phyloP scores from a whole-genome alignment of 306 rosid genomes.

The Vigna unguiculata region DNA sequence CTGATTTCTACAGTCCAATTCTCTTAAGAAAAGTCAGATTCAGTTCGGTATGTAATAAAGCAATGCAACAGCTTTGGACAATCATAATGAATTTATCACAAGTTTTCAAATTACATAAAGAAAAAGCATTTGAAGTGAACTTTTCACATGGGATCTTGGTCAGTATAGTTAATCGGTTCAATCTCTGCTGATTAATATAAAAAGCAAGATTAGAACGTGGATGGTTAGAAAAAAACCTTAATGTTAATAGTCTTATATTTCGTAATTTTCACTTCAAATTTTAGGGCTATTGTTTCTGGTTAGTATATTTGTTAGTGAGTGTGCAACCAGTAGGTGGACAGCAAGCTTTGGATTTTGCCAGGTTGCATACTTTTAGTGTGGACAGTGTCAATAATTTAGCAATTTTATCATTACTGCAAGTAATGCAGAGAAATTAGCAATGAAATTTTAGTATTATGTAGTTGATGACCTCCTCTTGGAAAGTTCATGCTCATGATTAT shows the following conservation, averaged over 20 bases:
- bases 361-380: neutral
- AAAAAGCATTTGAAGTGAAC: neutral
- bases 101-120: neutral
- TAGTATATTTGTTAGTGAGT: neutral
- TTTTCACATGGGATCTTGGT: slow-evolving; percentile 12
- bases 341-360: neutral
- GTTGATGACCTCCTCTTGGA: slow-evolving; percentile 28
- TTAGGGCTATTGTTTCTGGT: neutral
- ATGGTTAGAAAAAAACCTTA: neutral
- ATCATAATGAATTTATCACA: neutral
- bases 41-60: neutral
- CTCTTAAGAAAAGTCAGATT: neutral
- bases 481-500: slow-evolving; percentile 14
- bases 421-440: slow-evolving; percentile 5
- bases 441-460: neutral
- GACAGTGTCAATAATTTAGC: slow-evolving; percentile 9
- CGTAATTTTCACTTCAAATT: neutral
- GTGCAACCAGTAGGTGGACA: neutral
- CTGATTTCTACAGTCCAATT: neutral
- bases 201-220: neutral
- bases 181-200: neutral
- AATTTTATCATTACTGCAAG: slow-evolving; percentile 4
- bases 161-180: slow-evolving; percentile 20
- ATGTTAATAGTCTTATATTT: neutral
- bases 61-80: slow-evolving; percentile 29